Base-by-base conservation (phyloP, 2,329 filamentous ascomycete genomes). In the Dryadomyces sulphureus region DNA sequence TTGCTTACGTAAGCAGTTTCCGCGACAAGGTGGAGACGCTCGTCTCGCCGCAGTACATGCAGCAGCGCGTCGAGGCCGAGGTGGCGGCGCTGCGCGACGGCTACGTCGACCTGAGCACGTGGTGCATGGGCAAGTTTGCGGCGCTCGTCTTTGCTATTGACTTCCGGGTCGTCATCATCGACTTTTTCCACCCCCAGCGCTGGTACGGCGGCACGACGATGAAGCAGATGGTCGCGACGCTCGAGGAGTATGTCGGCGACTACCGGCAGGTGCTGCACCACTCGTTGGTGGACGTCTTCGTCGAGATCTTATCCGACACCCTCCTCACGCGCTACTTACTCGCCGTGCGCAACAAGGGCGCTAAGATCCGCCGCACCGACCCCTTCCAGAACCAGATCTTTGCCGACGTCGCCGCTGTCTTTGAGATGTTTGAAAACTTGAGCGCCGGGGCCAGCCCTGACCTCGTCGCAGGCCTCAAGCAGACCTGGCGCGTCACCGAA, bases 21-120 rank as follows among this genome's bases (percentile, higher is more conserved):
- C 79, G 79, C 54, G 77, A 81, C 54, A 86, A 92, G 57, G 83
- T 93, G 58, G 83, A 86, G 59, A 73, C 84, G 2, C 70, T 92
- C 30, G 84, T 95, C 39, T 82, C 85, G 42, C 77, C 84, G 20
- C 77, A 79, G 50, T 95, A 94, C 63, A 72, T 87, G 59, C 63
- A 72, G 60, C 78, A 86, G 53, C 77, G 81, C 45, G 81, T 83
- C 41, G 77, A 80, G 30, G 66, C 70, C 27, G 88, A 95, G 56
- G 69, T 94, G 40, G 77, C 81, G 20, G 65, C 73, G 32, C 74
- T 96, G 36, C 82, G 84, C 41, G 87, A 95, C 62, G 87, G 86
- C 53, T 98, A 96, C 63, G 85, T 98, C 45, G 92, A 98, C 65
- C 77, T 95, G 48, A 87, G 85, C 56, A 94, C 89, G 6, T 88